phyloP scores from a whole-genome alignment of 306 rosid genomes.

The peach (Prunus persica) region Prunus_persica_NCBIv2 NC_034009.1:8668501-8669000 shows the following conservation, averaged over 20 bases:
- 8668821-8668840: too few species aligned
- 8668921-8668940: too few species aligned
- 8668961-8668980: not conserved
- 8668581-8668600: not conserved
- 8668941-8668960: not conserved
- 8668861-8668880: not conserved
- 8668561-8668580: constrained; percentile 37
- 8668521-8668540: constrained; percentile 75
- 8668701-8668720: constrained; percentile 88
- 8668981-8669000: constrained; percentile 66
- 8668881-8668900: not conserved
- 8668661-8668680: constrained; percentile 73
- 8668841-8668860: not conserved
- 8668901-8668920: too few species aligned
- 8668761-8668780: constrained; percentile 80
- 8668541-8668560: constrained; percentile 75
- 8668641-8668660: constrained; percentile 29
- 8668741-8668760: constrained; percentile 89
- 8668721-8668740: constrained; percentile 88
- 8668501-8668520: constrained; percentile 93
- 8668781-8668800: not conserved
- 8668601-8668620: not conserved
- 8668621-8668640: not conserved
- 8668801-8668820: too few species aligned
- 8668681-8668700: constrained; percentile 86